Percentiles rank a stretch among this genome's conserved stretches.
phyloP scores from a whole-genome alignment of 1,284 basidiomycete genomes.

The Naganishia liquefaciens region DNA sequence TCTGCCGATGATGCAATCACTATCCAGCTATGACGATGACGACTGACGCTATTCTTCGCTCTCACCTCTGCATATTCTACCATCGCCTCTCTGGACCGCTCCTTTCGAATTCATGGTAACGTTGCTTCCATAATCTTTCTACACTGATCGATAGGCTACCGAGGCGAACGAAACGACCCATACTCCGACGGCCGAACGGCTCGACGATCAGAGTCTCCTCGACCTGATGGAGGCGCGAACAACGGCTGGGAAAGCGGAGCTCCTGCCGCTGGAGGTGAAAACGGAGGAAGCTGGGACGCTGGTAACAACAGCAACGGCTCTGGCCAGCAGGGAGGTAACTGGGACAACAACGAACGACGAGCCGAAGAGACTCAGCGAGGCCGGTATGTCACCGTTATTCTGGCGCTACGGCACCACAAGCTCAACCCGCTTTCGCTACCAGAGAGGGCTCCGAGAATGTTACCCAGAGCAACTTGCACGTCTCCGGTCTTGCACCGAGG shows the following conservation, averaged over 20 bases:
- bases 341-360: conserved; percentile 21
- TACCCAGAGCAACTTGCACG: conserved; percentile 96
- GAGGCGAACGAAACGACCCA: conserved; percentile 33
- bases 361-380: conserved; percentile 24
- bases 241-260: conserved; percentile 17
- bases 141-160: conserved; percentile 27
- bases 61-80: conserved; percentile 20
- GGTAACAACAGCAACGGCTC: conserved; percentile 12
- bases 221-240: conserved; percentile 8
- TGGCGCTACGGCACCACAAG: neutral
- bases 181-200: conserved; percentile 30
- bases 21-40: conserved; percentile 26
- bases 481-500: conserved; percentile 77
- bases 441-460: conserved; percentile 53
- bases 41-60: conserved; percentile 31
- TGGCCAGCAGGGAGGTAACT: conserved; percentile 9
- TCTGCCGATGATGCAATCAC: conserved; percentile 11
- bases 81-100: neutral
- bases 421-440: conserved; percentile 9
- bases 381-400: conserved; percentile 6
- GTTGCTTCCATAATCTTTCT: conserved; percentile 38
- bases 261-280: conserved; percentile 1
- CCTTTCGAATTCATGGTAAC: conserved; percentile 32
- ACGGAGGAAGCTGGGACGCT: neutral
- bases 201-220: conserved; percentile 31